Evolutionary conservation across 257 asterid species (phyloP).

Genomic region (Leptodermis oblonga): DNA sequence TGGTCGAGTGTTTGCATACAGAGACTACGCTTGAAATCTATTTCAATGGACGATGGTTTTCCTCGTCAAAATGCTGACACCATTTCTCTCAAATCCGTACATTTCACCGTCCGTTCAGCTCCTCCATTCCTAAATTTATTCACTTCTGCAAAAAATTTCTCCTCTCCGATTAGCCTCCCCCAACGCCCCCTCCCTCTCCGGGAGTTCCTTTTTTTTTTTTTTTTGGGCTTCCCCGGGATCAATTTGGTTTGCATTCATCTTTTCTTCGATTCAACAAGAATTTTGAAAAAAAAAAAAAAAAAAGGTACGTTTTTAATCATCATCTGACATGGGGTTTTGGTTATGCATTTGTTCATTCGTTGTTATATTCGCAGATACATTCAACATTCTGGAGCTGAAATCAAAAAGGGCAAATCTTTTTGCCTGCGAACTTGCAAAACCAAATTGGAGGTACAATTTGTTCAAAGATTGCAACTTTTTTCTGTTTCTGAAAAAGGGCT

Average conservation of each 20-base stretch:
- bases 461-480: neutral
- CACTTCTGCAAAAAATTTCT: conserved; percentile 5
- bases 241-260: conserved; percentile 8
- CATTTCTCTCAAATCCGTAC: conserved; percentile 17
- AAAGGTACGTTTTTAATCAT: neutral
- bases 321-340: neutral
- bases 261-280: neutral
- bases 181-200: conserved; percentile 1
- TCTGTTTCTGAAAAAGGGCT: neutral
- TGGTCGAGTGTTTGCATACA: neutral
- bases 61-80: conserved; percentile 14
- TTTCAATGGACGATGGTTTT: conserved; percentile 9
- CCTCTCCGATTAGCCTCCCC: conserved; percentile 8
- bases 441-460: neutral
- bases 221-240: conserved; percentile 1
- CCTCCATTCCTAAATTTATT: conserved; percentile 16
- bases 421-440: neutral
- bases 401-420: neutral
- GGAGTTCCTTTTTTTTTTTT: neutral
- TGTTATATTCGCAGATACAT: conserved; percentile 7
- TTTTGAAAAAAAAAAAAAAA: neutral
- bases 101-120: conserved; percentile 12
- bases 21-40: too few species aligned
- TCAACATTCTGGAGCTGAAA: conserved; percentile 20
- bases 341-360: neutral